Conservation (phyloP, 148 eudicot species). For the Hydrangea macrophylla region DNA sequence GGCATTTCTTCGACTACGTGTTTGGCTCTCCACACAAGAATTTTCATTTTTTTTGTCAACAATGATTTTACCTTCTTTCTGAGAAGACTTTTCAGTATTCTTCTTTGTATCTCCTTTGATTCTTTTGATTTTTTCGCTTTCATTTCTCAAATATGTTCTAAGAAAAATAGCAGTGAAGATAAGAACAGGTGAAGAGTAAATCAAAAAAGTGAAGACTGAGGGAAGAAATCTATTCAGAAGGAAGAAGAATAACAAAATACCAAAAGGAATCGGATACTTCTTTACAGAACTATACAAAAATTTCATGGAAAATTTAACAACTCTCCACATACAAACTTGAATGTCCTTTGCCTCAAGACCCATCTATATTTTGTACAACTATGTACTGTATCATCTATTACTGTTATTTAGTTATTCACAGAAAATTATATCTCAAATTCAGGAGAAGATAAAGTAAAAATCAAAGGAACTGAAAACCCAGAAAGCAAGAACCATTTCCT, state of each 20-base stretch:
- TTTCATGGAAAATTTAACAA: constrained; percentile 28
- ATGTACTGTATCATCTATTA: not conserved
- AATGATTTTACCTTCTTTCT: constrained; percentile 7
- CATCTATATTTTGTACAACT: constrained; percentile 30
- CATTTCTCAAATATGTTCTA: constrained; percentile 17
- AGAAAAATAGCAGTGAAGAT: constrained; percentile 34
- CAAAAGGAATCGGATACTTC: constrained; percentile 43
- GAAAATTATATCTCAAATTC: too few species aligned
- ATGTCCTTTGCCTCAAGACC: constrained; percentile 52
- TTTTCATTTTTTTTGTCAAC: constrained; percentile 3
- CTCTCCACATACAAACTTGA: constrained; percentile 32
- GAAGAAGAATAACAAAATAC: constrained; percentile 34
- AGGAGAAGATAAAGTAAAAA: not conserved
- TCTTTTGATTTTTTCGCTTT: constrained; percentile 10
- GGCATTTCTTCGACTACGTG: constrained; percentile 32
- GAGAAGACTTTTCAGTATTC: constrained; percentile 9
- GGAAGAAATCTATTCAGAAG: constrained; percentile 53
- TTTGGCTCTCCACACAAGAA: constrained; percentile 7
- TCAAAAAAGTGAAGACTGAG: constrained; percentile 39
- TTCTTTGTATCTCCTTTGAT: constrained; percentile 20
- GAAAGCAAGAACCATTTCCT: not conserved
- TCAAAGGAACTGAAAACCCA: not conserved
- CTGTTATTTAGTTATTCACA: not conserved
- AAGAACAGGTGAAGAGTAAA: constrained; percentile 47
- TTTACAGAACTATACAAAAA: constrained; percentile 34